These are phyloP conservation scores for Fomitopsis schrenkii DNA, from an alignment of 1,284 basidiomycete genomes.

Conservation along the genomic window DNA sequence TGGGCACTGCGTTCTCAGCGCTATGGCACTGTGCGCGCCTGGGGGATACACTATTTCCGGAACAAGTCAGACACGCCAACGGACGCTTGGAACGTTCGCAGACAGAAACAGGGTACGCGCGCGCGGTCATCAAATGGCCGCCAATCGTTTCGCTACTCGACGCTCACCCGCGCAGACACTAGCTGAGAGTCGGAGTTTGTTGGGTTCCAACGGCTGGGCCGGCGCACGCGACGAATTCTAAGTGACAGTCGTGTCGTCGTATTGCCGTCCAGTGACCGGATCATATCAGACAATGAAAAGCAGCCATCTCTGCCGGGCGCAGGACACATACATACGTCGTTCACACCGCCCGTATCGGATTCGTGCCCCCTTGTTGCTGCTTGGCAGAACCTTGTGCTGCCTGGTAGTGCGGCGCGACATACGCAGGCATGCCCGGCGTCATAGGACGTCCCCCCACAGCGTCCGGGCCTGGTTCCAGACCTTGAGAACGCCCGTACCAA, in stretches of 20 bases:
- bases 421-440: not conserved
- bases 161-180: not conserved
- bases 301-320: not conserved
- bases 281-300: not conserved
- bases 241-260: not conserved
- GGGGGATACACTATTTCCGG: too few species aligned
- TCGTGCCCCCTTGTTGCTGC: not conserved
- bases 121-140: not conserved
- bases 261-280: not conserved
- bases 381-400: not conserved
- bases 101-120: not conserved
- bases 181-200: not conserved
- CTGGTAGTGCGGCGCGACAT: not conserved
- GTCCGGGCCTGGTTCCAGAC: slow-evolving; percentile 30
- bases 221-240: not conserved
- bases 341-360: not conserved
- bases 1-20: too few species aligned
- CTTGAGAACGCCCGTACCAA: slow-evolving; percentile 35
- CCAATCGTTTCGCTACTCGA: not conserved
- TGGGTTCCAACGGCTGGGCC: not conserved
- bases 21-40: too few species aligned
- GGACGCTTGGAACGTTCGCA: too few species aligned
- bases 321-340: too few species aligned
- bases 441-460: slow-evolving; percentile 22
- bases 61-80: too few species aligned